Conservation (phyloP, 768 basidiomycete genomes). For the Russula earlei region DNA sequence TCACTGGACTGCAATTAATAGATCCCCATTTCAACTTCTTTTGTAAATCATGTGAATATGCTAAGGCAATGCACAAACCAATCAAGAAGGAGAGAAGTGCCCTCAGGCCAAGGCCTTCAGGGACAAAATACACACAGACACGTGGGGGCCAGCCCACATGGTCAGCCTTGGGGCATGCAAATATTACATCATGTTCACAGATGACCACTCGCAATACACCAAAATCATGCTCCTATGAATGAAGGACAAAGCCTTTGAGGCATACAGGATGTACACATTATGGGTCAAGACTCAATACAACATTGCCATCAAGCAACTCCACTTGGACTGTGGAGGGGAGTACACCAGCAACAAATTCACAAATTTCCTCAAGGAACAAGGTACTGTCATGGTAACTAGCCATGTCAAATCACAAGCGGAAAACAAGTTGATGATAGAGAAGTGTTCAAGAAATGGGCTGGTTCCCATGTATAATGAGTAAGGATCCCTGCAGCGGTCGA, state of each 20-base stretch:
- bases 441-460: too few relatives aligned
- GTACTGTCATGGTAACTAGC: conserved; percentile 25
- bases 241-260: conserved; percentile 26
- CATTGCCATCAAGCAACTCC: conserved; percentile 24
- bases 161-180: conserved; percentile 22
- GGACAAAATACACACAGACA: conserved; percentile 3
- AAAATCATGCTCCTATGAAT: conserved; percentile 22
- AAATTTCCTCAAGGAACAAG: conserved; percentile 19
- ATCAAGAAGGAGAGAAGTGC: background rate
- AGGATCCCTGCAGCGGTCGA: too few relatives aligned
- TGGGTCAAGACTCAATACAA: conserved; percentile 24
- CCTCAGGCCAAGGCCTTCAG: background rate
- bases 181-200: conserved; percentile 32
- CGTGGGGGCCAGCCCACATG: conserved; percentile 12
- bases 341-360: conserved; percentile 23
- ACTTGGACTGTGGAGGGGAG: conserved; percentile 27
- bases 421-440: too few relatives aligned
- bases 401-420: too few relatives aligned
- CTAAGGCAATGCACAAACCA: background rate
- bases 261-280: conserved; percentile 24
- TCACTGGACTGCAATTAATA: fast-evolving
- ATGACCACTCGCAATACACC: conserved; percentile 27
- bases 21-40: fast-evolving
- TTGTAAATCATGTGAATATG: background rate
- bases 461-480: too few relatives aligned